These are phyloP conservation scores for Podospora pseudocomata DNA, from an alignment of 495 filamentous ascomycete genomes.

Conservation along the genomic window DNA sequence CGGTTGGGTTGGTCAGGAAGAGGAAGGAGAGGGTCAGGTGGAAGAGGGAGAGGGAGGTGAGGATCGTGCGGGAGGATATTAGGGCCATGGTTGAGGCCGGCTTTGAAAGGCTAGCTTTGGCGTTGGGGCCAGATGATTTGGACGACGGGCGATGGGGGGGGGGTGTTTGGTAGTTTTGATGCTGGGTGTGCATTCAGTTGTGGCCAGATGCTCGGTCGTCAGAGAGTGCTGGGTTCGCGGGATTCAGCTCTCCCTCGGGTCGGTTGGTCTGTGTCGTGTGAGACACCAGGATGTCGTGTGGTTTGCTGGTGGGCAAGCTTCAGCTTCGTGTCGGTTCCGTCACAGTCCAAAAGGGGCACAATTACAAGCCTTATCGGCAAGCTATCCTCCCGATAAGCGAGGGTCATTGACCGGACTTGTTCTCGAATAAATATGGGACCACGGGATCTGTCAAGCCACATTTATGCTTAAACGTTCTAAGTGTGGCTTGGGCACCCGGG, in stretches of 20 bases:
- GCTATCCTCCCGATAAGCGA: slow-evolving; percentile 11
- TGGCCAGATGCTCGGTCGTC: neutral
- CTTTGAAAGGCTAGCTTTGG: neutral
- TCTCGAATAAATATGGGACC: neutral
- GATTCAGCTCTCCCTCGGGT: neutral
- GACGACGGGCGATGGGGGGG: neutral
- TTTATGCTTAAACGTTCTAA: slow-evolving; percentile 5
- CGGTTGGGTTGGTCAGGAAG: slow-evolving; percentile 66
- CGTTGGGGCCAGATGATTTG: neutral
- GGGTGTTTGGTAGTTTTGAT: neutral
- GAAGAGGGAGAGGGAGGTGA: slow-evolving; percentile 75
- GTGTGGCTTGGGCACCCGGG: slow-evolving; percentile 13
- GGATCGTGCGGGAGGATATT: slow-evolving; percentile 69
- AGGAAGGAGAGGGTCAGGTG: slow-evolving; percentile 78
- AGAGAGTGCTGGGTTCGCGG: neutral
- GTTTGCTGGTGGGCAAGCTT: neutral
- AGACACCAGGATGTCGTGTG: neutral
- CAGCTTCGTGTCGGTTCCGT: neutral
- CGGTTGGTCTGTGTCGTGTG: neutral
- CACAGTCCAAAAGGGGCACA: neutral
- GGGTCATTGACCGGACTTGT: slow-evolving; percentile 7
- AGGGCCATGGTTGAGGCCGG: slow-evolving; percentile 64
- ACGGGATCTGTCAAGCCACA: slow-evolving; percentile 11
- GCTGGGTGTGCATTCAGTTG: neutral
- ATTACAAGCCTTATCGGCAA: slow-evolving; percentile 14